phyloP scores from a whole-genome alignment of 1,284 basidiomycete species.

The Cutaneotrichosporon curvatum region DNA sequence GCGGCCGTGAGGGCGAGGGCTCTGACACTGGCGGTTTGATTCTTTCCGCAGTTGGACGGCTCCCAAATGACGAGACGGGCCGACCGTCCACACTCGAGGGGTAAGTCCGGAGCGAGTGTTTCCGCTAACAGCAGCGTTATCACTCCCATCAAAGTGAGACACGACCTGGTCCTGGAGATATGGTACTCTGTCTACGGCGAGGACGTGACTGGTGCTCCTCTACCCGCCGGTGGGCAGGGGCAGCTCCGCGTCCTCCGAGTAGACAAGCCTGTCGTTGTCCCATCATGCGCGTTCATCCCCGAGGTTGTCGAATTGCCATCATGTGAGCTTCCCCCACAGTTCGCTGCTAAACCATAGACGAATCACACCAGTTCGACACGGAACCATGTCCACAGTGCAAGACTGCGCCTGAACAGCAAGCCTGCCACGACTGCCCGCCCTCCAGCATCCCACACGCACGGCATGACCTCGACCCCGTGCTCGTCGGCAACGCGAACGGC shows the following conservation, averaged over 20 bases:
- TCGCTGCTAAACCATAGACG: slow-evolving; percentile 5
- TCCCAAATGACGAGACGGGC: slow-evolving; percentile 32
- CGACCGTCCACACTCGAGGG: slow-evolving; percentile 31
- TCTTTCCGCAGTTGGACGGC: slow-evolving; percentile 17
- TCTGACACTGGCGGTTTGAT: slow-evolving; percentile 10
- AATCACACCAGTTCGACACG: slow-evolving; percentile 9
- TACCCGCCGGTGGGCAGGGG: slow-evolving; percentile 3
- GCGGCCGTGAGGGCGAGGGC: slow-evolving; percentile 18
- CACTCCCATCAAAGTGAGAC: slow-evolving; percentile 34
- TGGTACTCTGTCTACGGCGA: slow-evolving; percentile 34
- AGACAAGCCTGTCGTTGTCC: slow-evolving; percentile 8
- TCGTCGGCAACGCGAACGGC: slow-evolving; percentile 25
- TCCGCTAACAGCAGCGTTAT: slow-evolving; percentile 19
- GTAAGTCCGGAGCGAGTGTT: slow-evolving; percentile 3
- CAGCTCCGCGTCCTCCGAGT: slow-evolving; percentile 9
- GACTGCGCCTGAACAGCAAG: slow-evolving; percentile 10
- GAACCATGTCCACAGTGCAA: slow-evolving; percentile 19
- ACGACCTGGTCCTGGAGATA: slow-evolving; percentile 31
- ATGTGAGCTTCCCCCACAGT: too few relatives aligned
- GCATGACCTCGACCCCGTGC: slow-evolving; percentile 23
- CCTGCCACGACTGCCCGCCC: slow-evolving; percentile 21
- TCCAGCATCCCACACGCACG: slow-evolving; percentile 21
- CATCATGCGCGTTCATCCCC: slow-evolving; percentile 15
- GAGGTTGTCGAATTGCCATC: slow-evolving; percentile 17
- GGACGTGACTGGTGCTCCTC: slow-evolving; percentile 16